A percentile compares a stretch with the other conserved stretches of the same genome.
phyloP scores from a whole-genome alignment of 1,139 yeast species.

The Wickerhamomyces sp. region DNA sequence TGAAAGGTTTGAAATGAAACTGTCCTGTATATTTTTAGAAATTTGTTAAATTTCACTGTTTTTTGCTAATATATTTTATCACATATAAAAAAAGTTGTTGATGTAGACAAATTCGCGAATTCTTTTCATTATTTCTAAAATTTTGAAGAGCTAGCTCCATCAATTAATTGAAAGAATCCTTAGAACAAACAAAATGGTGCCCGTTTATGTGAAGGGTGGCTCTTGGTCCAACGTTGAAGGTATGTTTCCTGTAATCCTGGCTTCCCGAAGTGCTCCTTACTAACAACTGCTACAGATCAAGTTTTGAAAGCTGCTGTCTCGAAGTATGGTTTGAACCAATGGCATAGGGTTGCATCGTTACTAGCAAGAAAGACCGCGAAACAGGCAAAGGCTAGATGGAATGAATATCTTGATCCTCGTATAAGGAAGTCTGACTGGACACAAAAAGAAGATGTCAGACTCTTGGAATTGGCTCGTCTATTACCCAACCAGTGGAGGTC shows the following conservation, averaged over 20 bases:
- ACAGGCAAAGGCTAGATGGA: constrained; percentile 93
- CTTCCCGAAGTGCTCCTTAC: not conserved
- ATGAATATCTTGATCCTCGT: constrained; percentile 78
- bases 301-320: constrained; percentile 86
- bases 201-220: constrained; percentile 80
- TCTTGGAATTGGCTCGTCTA: constrained; percentile 60
- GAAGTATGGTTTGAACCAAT: constrained; percentile 89
- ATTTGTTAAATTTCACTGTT: not conserved
- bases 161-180: not conserved
- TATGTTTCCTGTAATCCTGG: constrained; percentile 3
- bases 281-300: constrained; percentile 45
- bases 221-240: constrained; percentile 83
- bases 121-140: not conserved
- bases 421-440: constrained; percentile 67
- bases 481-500: constrained; percentile 96
- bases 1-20: constrained; percentile 26
- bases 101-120: not conserved
- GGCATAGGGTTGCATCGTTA: constrained; percentile 90
- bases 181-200: constrained; percentile 36
- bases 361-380: constrained; percentile 82
- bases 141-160: not conserved
- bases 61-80: not conserved
- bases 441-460: constrained; percentile 68
- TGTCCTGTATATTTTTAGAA: not conserved
- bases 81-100: no score